Evolutionary conservation across 2,329 filamentous ascomycete genomes (phyloP), one percentile per base, ranked within the genome.

Genomic region (Nemania diffusa): DNA sequence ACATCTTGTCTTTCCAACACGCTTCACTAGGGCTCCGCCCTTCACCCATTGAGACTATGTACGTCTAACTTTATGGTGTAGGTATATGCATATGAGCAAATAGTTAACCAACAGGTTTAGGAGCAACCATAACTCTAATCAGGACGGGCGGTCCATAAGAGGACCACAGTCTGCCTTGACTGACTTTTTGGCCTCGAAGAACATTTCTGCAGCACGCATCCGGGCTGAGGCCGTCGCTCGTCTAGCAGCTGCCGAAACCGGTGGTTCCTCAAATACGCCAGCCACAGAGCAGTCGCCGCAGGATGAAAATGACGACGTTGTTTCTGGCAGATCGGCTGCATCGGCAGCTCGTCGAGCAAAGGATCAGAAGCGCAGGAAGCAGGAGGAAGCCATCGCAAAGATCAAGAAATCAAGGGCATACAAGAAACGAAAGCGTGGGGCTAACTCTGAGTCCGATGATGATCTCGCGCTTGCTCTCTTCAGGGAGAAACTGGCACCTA

Each of bases 341-440:
- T 22, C 60, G 4, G 57, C 64, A n/a, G 61, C 64, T 22, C 70
- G 62, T 20, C 67, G 63, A 42, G 69, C 69, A 3, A 62, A 60
- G 5, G 64, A 62, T 8, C 71, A 83, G 71, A 85, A 86, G 75
- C 81, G 82, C 32, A 87, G 85, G 75, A 87, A 87, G 75, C 83
- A 85, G 53, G 81, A 88, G 67, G 80, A 83, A 71, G 83, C 85
- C 11, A 83, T 89, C 48, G 84, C 84, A n/a, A 89, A 88, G 77
- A 88, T 88, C 75, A 90, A 90, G 75, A 81, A 87, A 69, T 81
- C 84, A 69, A 92, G 90, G 70, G 76, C 81, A 8, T 87, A 84
- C 72, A 84, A 88, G 76, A 87, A 82, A 71, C 82, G 83, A 62
- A 87, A 85, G 79, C 81, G 73, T 5, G 71, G 70, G 3, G 72